Base-by-base conservation (phyloP, 2,329 filamentous ascomycete species). In the Calonectria pauciramosa region DNA sequence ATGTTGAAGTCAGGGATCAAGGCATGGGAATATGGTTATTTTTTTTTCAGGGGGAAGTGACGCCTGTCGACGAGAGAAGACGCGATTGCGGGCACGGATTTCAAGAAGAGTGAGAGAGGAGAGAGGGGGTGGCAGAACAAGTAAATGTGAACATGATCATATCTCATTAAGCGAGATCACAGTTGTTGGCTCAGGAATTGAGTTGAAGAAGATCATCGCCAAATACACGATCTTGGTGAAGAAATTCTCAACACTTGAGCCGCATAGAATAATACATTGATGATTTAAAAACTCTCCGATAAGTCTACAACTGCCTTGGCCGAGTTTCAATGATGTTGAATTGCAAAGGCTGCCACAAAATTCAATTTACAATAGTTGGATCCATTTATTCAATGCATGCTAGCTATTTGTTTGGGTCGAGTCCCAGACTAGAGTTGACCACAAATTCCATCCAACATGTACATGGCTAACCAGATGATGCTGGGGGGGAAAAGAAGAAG, bases 101-200 rank as follows among this genome's bases (percentile, higher is more conserved):
- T 41, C 34, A 26, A 13, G 38, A 26, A 23, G 60, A 38, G 63
- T 36, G 59, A 60, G 49, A 44, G 16, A 44, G 38, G 59, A 44
- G 60, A 59, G 26, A 38, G 38, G 28, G 36, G 14, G 63, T 28
- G 28, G n/a, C n/a, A 47, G 60, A 44, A 63, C 47, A 69, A 66
- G 51, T 65, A 67, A 73, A 73, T 70, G 71, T 73, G 71, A 73
- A 73, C 71, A 73, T 73, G 71, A 73, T 66, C 26, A 70, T 44
- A 70, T 70, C 56, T 56, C 56, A 51, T 70, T 36, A 54, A 28
- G 26, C 38, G 26, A 47, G 32, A 18, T 36, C 13, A 60, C 36
- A 60, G 13, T 32, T 18, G 47, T 26, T 36, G 16, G 41, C 56
- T 38, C 34, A 10, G 16, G 32, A 28, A 38, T 41, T 60, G 34